Percentiles rank a stretch among this genome's conserved stretches.
phyloP scores from a whole-genome alignment of 2,329 filamentous ascomycete species.

The Alternaria viburni region DNA sequence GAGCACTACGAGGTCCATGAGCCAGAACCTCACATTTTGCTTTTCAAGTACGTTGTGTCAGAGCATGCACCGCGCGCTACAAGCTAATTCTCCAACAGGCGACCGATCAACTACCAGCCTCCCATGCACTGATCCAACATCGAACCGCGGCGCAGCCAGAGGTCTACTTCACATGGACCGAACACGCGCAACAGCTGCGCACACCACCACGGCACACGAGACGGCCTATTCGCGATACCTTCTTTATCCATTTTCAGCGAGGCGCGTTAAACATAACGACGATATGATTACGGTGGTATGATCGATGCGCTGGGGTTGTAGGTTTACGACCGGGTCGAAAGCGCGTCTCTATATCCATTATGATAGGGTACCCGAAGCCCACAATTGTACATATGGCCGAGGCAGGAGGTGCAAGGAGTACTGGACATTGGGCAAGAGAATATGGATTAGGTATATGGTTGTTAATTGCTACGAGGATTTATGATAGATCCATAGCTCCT shows the following conservation, averaged over 20 bases:
- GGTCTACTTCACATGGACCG: slow-evolving; percentile 9
- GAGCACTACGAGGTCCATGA: slow-evolving; percentile 99
- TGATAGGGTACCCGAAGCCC: slow-evolving; percentile 22
- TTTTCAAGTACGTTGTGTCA: slow-evolving; percentile 83
- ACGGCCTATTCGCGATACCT: slow-evolving; percentile 25
- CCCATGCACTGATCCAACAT: slow-evolving; percentile 54
- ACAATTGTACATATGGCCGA: slow-evolving; percentile 42
- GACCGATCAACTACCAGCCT: slow-evolving; percentile 83
- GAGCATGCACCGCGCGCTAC: neutral
- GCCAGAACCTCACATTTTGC: slow-evolving; percentile 94
- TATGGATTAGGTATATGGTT: slow-evolving; percentile 1
- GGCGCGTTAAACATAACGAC: slow-evolving; percentile 44
- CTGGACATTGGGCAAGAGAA: slow-evolving; percentile 2
- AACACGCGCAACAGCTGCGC: slow-evolving; percentile 12
- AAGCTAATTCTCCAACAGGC: slow-evolving; percentile 57
- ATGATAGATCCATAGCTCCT: neutral
- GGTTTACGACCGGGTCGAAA: slow-evolving; percentile 27
- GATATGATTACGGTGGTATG: slow-evolving; percentile 47
- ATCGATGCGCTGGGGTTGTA: slow-evolving; percentile 26
- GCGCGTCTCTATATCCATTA: slow-evolving; percentile 22
- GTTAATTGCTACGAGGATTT: neutral
- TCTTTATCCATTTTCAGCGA: slow-evolving; percentile 45
- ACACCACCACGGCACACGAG: slow-evolving; percentile 14
- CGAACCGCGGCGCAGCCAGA: neutral
- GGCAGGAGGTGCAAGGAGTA: slow-evolving; percentile 18